These are phyloP conservation scores for Suhomyces xylopsoci DNA, from an alignment of 805 yeast species.

Conservation along the genomic window DNA sequence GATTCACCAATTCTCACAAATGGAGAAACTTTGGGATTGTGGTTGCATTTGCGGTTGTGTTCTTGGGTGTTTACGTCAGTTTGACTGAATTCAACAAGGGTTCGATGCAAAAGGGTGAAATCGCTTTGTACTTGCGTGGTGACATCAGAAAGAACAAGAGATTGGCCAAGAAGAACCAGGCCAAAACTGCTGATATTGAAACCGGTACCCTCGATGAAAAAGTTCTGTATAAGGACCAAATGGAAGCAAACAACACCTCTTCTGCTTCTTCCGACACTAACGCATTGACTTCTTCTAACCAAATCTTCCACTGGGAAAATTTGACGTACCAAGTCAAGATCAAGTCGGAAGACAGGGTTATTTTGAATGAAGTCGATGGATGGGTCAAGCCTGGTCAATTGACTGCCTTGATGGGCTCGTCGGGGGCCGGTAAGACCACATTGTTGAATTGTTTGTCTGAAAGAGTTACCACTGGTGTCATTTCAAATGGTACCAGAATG, in stretches of 20 bases:
- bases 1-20: slow-evolving; percentile 44
- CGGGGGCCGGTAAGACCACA: slow-evolving; percentile 48
- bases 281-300: slow-evolving; percentile 22
- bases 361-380: slow-evolving; percentile 67
- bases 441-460: slow-evolving; percentile 38
- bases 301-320: slow-evolving; percentile 75
- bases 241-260: slow-evolving; percentile 22
- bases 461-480: slow-evolving; percentile 19
- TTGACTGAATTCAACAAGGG: slow-evolving; percentile 58
- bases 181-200: slow-evolving; percentile 24
- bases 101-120: slow-evolving; percentile 70
- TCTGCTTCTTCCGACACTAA: slow-evolving; percentile 11
- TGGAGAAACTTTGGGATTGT: slow-evolving; percentile 69
- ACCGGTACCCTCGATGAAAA: slow-evolving; percentile 15
- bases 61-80: slow-evolving; percentile 50
- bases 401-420: slow-evolving; percentile 66
- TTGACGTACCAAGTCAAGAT: slow-evolving; percentile 68
- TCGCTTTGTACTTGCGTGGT: slow-evolving; percentile 54
- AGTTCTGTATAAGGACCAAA: slow-evolving; percentile 23
- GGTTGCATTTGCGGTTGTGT: slow-evolving; percentile 52
- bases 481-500: slow-evolving; percentile 36
- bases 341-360: slow-evolving; percentile 56
- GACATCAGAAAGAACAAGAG: slow-evolving; percentile 48
- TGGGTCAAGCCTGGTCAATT: slow-evolving; percentile 83
- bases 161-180: slow-evolving; percentile 24